A percentile compares a stretch with the other conserved stretches of the same genome.
Evolutionary conservation across 192 early-diverging fungal species (phyloP).

Genomic region (Kickxella alabastrina): DNA sequence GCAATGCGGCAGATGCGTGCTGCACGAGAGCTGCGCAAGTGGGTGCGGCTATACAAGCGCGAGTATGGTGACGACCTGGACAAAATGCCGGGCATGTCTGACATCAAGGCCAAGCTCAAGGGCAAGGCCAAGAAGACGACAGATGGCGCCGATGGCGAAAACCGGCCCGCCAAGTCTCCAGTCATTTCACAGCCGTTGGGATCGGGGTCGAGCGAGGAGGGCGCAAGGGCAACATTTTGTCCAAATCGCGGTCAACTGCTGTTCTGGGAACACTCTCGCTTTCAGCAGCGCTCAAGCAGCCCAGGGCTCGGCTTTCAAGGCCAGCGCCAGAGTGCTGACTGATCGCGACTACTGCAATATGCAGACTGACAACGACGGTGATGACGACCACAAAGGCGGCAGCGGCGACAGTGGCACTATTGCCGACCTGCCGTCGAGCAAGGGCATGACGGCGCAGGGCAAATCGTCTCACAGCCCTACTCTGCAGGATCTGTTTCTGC

Average conservation of each 20-base stretch:
- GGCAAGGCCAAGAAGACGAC: background rate
- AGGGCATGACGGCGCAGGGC: background rate
- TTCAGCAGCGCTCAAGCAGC: conserved; percentile 24
- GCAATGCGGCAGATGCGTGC: conserved; percentile 22
- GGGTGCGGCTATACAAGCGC: conserved; percentile 34
- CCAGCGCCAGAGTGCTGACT: conserved; percentile 19
- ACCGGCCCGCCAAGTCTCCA: too few species aligned
- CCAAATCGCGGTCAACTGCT: too few species aligned
- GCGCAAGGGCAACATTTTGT: too few species aligned
- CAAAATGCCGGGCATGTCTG: conserved; percentile 19
- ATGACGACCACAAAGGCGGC: background rate
- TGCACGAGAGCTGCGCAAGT: conserved; percentile 27
- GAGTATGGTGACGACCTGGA: conserved; percentile 30
- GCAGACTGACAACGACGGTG: background rate
- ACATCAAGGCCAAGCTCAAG: conserved; percentile 18
- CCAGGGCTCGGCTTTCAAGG: conserved; percentile 32
- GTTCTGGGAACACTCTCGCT: conserved; percentile 29
- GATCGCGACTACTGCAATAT: conserved; percentile 16
- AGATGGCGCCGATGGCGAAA: background rate
- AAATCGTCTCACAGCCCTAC: conserved; percentile 9
- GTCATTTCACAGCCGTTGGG: too few species aligned
- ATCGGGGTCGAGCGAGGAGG: too few species aligned
- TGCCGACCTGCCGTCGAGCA: background rate
- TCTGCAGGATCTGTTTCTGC: conserved; percentile 2
- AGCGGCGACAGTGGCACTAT: background rate